Conservation (phyloP, 345 rosid genomes). For the Punica granatum region DNA sequence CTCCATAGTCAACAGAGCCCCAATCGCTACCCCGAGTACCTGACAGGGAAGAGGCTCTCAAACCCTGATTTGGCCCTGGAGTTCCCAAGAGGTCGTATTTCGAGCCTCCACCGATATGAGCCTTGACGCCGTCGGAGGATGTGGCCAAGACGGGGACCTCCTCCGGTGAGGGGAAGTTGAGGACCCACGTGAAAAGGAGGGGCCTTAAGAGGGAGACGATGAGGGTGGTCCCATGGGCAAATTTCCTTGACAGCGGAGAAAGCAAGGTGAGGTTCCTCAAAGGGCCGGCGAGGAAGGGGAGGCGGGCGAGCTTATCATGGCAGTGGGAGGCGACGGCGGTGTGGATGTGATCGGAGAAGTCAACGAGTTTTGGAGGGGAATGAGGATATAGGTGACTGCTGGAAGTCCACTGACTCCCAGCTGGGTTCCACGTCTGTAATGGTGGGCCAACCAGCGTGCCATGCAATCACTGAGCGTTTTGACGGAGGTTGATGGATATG, state of each 20-base stretch:
- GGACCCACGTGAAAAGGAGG: constrained; percentile 50
- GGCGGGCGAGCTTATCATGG: constrained; percentile 28
- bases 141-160: constrained; percentile 39
- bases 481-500: no score
- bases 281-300: constrained; percentile 54
- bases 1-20: constrained; percentile 62
- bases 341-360: constrained; percentile 41
- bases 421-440: no score
- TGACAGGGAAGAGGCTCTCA: constrained; percentile 42
- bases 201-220: constrained; percentile 43
- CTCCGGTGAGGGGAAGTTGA: constrained; percentile 42
- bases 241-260: constrained; percentile 38
- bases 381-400: no score
- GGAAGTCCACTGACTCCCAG: no score
- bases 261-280: constrained; percentile 37
- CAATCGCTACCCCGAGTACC: constrained; percentile 50
- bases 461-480: no score
- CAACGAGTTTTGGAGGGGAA: no score
- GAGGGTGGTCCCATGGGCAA: constrained; percentile 45
- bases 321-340: constrained; percentile 45
- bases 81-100: constrained; percentile 19
- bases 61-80: constrained; percentile 40
- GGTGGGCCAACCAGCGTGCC: no score
- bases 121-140: constrained; percentile 14
- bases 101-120: constrained; percentile 3